These are phyloP conservation scores for Beauveria sp. DNA, from an alignment of 2,329 filamentous ascomycete species.

Conservation along the genomic window DNA sequence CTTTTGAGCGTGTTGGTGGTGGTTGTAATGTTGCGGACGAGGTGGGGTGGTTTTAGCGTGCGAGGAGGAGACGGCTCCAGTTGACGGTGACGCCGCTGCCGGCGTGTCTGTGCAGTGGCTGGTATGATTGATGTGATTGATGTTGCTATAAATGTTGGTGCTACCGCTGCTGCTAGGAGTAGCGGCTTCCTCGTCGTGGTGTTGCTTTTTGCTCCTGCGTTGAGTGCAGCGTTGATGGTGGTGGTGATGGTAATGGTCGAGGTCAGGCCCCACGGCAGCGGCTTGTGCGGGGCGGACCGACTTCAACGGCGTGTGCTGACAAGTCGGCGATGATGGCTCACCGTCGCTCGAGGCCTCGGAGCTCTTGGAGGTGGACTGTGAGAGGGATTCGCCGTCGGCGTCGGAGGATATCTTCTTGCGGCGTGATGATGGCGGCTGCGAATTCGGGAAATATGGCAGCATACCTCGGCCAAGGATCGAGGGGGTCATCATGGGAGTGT, in stretches of 20 bases:
- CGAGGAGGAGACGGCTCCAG: neutral
- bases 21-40: neutral
- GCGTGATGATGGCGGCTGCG: neutral
- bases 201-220: neutral
- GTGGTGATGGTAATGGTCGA: neutral
- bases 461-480: neutral
- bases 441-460: neutral
- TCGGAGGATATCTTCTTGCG: neutral
- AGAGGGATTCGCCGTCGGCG: neutral
- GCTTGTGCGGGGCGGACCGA: conserved; percentile 1
- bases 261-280: conserved; percentile 5
- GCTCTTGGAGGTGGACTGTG: neutral
- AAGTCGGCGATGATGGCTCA: neutral
- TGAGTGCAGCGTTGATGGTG: neutral
- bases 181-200: neutral
- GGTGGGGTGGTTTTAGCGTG: neutral
- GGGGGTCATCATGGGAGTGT: conserved; percentile 1
- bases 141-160: neutral
- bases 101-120: neutral
- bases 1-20: conserved; percentile 6
- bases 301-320: neutral
- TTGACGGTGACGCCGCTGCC: neutral
- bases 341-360: neutral
- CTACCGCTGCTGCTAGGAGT: neutral
- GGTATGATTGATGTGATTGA: neutral